Conservation (phyloP, 768 basidiomycete species). For the Amanita phalloides region DNA sequence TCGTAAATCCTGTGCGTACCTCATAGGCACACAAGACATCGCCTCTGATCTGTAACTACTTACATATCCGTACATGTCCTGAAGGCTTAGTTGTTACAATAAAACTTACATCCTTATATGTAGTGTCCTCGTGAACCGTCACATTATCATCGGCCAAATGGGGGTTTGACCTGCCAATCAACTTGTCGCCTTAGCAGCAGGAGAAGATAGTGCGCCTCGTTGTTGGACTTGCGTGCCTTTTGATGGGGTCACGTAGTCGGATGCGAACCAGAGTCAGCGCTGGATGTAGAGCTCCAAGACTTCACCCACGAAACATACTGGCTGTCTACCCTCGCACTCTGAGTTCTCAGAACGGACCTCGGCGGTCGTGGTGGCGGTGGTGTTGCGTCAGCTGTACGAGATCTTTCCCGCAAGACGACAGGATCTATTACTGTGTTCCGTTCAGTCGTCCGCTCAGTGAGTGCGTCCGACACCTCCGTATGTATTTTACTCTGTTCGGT, state of each 20-base stretch:
- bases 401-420: background rate
- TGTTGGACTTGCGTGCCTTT: constrained; percentile 14
- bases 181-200: background rate
- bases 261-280: background rate
- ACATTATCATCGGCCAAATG: constrained; percentile 1
- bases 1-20: too few relatives aligned
- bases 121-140: too few relatives aligned
- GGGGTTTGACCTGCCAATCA: constrained; percentile 17
- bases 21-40: too few relatives aligned
- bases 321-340: constrained; percentile 12
- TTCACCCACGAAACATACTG: constrained; percentile 24
- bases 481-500: background rate
- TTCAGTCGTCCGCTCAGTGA: background rate
- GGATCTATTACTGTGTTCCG: background rate
- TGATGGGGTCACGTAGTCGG: constrained; percentile 10
- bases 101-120: too few relatives aligned
- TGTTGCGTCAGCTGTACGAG: constrained; percentile 7
- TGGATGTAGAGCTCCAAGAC: constrained; percentile 18
- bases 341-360: constrained; percentile 10
- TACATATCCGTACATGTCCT: too few relatives aligned
- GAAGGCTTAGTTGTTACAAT: too few relatives aligned
- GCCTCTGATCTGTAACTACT: too few relatives aligned
- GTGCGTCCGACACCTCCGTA: background rate
- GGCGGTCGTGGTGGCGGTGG: constrained; percentile 16
- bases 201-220: constrained; percentile 22